These are phyloP conservation scores for Xylaria telfairii DNA, from an alignment of 495 filamentous ascomycete species.

Conservation along the genomic window DNA sequence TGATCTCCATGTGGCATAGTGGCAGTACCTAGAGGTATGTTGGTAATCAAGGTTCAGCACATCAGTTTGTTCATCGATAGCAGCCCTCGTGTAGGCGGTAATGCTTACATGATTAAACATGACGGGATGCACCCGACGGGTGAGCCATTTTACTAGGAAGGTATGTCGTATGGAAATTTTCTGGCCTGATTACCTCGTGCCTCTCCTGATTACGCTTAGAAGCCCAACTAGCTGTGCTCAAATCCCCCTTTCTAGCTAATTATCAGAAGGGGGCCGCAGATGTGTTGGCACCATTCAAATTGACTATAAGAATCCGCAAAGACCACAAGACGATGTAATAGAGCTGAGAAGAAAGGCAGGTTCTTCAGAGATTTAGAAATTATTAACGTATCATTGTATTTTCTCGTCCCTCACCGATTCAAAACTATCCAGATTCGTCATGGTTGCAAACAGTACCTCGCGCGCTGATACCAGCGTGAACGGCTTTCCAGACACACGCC, in stretches of 20 bases:
- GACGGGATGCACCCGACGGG: not conserved
- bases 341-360: not conserved
- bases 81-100: not conserved
- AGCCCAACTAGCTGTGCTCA: not conserved
- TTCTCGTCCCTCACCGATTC: not conserved
- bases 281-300: not conserved
- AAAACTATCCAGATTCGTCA: not conserved
- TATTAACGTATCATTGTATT: not conserved
- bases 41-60: not conserved
- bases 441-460: constrained; percentile 5
- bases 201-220: not conserved
- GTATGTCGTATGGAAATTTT: not conserved
- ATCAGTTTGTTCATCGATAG: not conserved
- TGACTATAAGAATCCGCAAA: not conserved
- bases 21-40: not conserved
- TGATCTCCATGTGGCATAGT: no score
- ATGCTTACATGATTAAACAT: not conserved
- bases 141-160: not conserved
- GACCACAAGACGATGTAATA: not conserved
- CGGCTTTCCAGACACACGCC: not conserved
- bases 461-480: not conserved
- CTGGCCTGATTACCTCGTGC: not conserved
- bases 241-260: no score
- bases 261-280: no score
- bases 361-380: not conserved